phyloP scores from a whole-genome alignment of 768 basidiomycete genomes.

The Pleurotus salmoneostramineus region DNA sequence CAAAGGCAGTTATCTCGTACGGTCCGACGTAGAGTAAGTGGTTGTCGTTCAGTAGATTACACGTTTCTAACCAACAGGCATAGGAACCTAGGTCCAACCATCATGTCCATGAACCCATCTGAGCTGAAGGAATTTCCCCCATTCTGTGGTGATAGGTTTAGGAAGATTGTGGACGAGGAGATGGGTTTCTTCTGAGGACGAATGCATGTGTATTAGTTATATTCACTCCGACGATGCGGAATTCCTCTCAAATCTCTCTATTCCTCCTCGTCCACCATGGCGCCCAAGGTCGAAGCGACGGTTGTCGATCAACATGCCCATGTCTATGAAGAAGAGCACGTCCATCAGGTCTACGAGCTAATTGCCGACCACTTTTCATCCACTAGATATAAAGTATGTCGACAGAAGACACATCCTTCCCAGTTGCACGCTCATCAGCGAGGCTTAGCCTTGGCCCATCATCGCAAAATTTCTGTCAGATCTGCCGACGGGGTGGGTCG shows the following conservation, averaged over 20 bases:
- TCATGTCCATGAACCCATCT: slow-evolving; percentile 43
- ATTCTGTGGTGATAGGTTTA: slow-evolving; percentile 66
- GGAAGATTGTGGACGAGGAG: slow-evolving; percentile 66
- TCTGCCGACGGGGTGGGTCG: slow-evolving; percentile 74
- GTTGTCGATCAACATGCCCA: slow-evolving; percentile 46
- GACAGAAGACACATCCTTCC: no score
- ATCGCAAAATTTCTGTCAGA: slow-evolving; percentile 70
- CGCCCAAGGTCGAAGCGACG: slow-evolving; percentile 34
- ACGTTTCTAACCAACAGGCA: neutral
- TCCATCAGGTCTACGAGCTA: slow-evolving; percentile 79
- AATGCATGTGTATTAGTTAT: neutral
- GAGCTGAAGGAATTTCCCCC: slow-evolving; percentile 57
- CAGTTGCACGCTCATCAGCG: neutral
- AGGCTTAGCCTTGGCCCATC: slow-evolving; percentile 81
- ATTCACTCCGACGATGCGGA: slow-evolving; percentile 8
- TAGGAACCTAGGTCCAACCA: slow-evolving; percentile 54
- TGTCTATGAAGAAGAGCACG: slow-evolving; percentile 67
- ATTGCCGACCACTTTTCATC: slow-evolving; percentile 87
- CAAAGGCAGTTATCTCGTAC: slow-evolving; percentile 50
- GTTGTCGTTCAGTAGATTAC: no score
- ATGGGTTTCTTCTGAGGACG: slow-evolving; percentile 61
- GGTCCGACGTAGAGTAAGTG: slow-evolving; percentile 58
- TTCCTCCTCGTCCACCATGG: slow-evolving; percentile 16
- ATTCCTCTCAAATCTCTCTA: slow-evolving; percentile 8
- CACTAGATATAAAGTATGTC: slow-evolving; percentile 77